Percentiles rank a stretch among this genome's conserved stretches.
Conservation (phyloP, 2,329 filamentous ascomycete genomes). For the Trichocomaceae sp. region DNA sequence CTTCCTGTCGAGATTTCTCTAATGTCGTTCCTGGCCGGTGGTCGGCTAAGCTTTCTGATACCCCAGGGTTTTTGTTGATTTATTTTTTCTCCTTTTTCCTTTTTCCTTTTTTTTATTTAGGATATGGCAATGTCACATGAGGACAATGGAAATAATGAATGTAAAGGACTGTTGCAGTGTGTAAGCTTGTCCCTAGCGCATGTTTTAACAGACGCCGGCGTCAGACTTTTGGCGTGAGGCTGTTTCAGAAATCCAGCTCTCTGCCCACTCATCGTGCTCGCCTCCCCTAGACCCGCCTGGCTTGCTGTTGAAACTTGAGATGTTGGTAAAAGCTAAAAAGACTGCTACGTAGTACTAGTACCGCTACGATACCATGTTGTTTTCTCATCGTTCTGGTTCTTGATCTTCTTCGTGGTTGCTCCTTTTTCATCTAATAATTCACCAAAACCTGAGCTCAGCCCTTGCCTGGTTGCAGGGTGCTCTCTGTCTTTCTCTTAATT, state of each 20-base stretch:
- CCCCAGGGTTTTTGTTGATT: constrained; percentile 9
- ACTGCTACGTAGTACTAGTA: no score
- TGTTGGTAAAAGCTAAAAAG: no score
- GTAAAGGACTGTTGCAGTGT: no score
- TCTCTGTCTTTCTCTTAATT: not conserved
- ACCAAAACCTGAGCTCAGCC: not conserved
- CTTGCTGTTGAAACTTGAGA: not conserved
- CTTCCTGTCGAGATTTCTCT: not conserved
- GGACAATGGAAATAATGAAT: not conserved
- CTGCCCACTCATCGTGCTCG: constrained; percentile 3
- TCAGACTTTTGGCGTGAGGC: not conserved
- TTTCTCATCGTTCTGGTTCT: not conserved
- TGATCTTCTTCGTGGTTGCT: not conserved
- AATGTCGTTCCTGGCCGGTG: constrained; percentile 6
- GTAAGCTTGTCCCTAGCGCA: not conserved
- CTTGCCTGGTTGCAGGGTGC: constrained; percentile 7
- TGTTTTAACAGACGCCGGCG: not conserved
- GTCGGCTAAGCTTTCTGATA: constrained; percentile 14
- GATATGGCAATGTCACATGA: not conserved
- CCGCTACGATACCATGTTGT: not conserved
- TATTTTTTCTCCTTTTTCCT: no score
- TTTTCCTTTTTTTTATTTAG: not conserved
- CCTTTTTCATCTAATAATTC: not conserved
- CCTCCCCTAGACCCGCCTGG: not conserved
- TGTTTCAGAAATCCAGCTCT: constrained; percentile 4